These are phyloP conservation scores for Teunomyces gatunensis DNA, from an alignment of 805 yeast species.

Conservation along the genomic window DNA sequence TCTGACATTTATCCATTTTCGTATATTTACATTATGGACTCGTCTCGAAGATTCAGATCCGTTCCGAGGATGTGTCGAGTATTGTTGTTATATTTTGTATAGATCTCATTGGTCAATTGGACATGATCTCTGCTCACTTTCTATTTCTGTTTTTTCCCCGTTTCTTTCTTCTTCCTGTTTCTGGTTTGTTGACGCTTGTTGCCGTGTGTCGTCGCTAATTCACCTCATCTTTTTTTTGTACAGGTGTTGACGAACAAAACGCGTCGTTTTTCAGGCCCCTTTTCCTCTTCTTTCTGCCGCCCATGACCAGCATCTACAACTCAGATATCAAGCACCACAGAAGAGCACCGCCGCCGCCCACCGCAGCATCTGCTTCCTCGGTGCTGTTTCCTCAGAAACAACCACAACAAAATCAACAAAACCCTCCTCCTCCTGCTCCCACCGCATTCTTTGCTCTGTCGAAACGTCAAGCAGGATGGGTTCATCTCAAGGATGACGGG, in stretches of 20 bases:
- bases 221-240: not conserved
- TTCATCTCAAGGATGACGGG: slow-evolving; percentile 89
- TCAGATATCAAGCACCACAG: slow-evolving; percentile 41
- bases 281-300: not conserved
- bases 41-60: no score
- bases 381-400: not conserved
- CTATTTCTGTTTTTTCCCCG: not conserved
- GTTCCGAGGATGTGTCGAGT: no score
- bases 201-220: not conserved
- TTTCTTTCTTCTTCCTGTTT: not conserved
- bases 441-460: not conserved
- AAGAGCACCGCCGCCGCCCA: slow-evolving; percentile 44
- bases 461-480: slow-evolving; percentile 70
- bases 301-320: slow-evolving; percentile 40
- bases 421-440: not conserved
- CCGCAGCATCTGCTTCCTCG: not conserved
- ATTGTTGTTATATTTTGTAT: no score
- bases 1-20: no score
- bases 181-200: not conserved
- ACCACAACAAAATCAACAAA: not conserved
- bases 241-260: not conserved
- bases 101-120: no score
- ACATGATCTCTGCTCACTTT: no score
- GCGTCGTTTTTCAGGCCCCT: not conserved
- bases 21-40: no score